These are phyloP conservation scores for Vigna unguiculata DNA, from an alignment of 306 rosid species.

Conservation along the genomic window DNA sequence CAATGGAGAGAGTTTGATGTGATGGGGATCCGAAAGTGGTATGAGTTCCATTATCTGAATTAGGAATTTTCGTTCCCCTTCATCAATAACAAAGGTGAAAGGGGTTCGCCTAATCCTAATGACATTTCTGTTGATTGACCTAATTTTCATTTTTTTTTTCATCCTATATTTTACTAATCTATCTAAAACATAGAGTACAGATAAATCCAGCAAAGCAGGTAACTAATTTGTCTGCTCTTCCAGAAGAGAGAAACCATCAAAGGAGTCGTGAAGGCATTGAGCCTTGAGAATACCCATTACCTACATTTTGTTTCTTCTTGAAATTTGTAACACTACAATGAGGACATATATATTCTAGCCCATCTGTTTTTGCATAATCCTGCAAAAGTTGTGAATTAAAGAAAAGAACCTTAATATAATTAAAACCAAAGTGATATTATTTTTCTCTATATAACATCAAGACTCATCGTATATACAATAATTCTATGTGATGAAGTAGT, in stretches of 20 bases:
- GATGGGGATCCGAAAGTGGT: conserved; percentile 34
- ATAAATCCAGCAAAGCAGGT: conserved; percentile 39
- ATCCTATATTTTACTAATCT: conserved; percentile 47
- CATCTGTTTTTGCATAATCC: conserved; percentile 99
- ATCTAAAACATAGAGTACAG: conserved; percentile 47
- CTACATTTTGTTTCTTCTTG: conserved; percentile 84
- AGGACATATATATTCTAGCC: conserved; percentile 97
- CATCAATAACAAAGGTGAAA: conserved; percentile 30
- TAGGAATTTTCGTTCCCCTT: conserved; percentile 32
- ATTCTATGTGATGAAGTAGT: conserved; percentile 22
- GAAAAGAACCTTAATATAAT: conserved; percentile 20
- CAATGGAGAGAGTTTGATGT: conserved; percentile 33
- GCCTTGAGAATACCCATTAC: conserved; percentile 83
- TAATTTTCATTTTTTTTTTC: conserved; percentile 36
- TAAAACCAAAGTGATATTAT: neutral
- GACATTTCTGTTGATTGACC: conserved; percentile 41
- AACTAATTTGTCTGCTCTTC: conserved; percentile 37
- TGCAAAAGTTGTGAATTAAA: conserved; percentile 49
- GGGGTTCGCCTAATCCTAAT: conserved; percentile 49
- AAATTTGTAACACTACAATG: conserved; percentile 92
- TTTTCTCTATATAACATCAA: conserved; percentile 1
- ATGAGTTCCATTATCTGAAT: conserved; percentile 43
- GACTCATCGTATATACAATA: conserved; percentile 20
- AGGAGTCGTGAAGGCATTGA: conserved; percentile 64
- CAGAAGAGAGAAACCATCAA: conserved; percentile 55